Evolutionary conservation across 148 eudicot genomes (phyloP).

Genomic region (Simmondsia chinensis): DNA sequence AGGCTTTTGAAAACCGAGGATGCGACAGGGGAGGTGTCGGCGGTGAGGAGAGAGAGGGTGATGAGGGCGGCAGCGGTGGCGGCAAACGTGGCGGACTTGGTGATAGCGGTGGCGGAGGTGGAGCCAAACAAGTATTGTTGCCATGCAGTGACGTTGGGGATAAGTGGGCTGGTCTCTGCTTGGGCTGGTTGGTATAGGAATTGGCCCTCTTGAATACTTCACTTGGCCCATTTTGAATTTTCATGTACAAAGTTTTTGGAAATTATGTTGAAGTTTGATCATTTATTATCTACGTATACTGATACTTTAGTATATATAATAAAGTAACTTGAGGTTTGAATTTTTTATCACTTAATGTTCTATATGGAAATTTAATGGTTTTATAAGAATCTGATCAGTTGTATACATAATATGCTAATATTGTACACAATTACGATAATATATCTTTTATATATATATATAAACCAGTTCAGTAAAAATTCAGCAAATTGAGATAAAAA

Average conservation of each 20-base stretch:
- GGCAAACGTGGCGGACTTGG: conserved; percentile 89
- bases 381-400: too few relatives aligned
- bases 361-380: too few relatives aligned
- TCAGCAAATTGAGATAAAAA: too few relatives aligned
- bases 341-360: too few relatives aligned
- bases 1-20: conserved; percentile 20
- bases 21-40: conserved; percentile 16
- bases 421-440: too few relatives aligned
- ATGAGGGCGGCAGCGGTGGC: conserved; percentile 91
- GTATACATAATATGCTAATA: too few relatives aligned
- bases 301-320: too few relatives aligned
- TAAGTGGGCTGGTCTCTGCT: conserved; percentile 93
- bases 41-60: conserved; percentile 64
- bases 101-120: conserved; percentile 75
- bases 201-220: conserved; percentile 56
- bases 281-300: background rate
- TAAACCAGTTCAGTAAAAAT: too few relatives aligned
- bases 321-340: too few relatives aligned
- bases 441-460: too few relatives aligned
- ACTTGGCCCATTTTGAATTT: too few relatives aligned
- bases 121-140: conserved; percentile 88
- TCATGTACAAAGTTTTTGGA: background rate
- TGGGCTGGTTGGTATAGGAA: conserved; percentile 99
- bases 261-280: background rate
- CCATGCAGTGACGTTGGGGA: conserved; percentile 72